Base-by-base conservation (phyloP, 768 basidiomycete genomes). In the Pleurotus pulmonarius region DNA sequence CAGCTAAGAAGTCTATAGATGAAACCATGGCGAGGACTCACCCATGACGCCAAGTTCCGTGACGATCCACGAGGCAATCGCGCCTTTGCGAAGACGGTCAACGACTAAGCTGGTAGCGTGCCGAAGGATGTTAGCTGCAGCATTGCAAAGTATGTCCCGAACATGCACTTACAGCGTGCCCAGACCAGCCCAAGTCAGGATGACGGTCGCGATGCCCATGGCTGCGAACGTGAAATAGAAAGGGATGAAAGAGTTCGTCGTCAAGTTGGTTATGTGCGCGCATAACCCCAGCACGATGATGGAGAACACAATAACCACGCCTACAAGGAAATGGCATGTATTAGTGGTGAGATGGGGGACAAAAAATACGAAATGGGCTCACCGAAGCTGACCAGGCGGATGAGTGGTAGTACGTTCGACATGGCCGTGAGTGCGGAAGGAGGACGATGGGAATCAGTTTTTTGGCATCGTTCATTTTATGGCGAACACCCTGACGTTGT, bases 11-110 rank as follows among this genome's bases (percentile, higher is more conserved):
- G 29, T 34, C 29, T 8, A 34, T 34, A 11, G 29, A 11, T 34
- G 29, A 34, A 34, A 11, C 29, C 29, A 34, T 26, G 16, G 16
- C 18, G 16, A 34, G 29, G 29, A 11, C 71, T 46, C 56, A 78
- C 78, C 68, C 29, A 73, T 58, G 71, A 73, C 76, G 7, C 56
- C 60, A 39, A 75, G 46, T 58, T 81, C 80, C 46, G 74, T 65
- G 11, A 66, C 60, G 15, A 78, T 69, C 68, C 71, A 73, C 1
- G 74, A 74, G 1, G 73, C 66, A 46, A 76, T 59, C 0, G 51
- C 51, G 12, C 73, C 74, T 48, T 71, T 70, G 29, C 74, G 72
- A 22, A 65, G 57, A 3, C 63, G 54, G 48, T 75, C 75, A 15
- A 80, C 56, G 43, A 62, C 58, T 16, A 74, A 60, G 67, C 74